Evolutionary conservation across 2,329 filamentous ascomycete species (phyloP).

Genomic region (Verticillium zaregamsianum): DNA sequence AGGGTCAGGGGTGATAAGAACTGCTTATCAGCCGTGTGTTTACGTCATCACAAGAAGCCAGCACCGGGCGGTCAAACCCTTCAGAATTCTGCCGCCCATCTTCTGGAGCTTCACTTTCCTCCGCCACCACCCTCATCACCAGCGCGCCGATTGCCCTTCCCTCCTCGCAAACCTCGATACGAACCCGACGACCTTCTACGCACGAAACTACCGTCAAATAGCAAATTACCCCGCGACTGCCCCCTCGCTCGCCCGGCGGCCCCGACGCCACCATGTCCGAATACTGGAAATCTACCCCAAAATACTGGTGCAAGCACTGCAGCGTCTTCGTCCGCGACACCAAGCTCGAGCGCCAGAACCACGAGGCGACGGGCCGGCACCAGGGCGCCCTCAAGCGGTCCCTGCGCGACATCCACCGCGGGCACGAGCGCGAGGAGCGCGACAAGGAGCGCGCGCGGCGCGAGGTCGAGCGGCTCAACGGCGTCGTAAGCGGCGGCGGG

Average conservation of each 20-base stretch:
- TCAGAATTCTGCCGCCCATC: too few relatives aligned
- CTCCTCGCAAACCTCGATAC: too few relatives aligned
- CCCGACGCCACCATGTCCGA: slow-evolving; percentile 66
- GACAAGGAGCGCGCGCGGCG: slow-evolving; percentile 78
- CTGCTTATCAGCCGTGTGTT: too few relatives aligned
- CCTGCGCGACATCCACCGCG: slow-evolving; percentile 81
- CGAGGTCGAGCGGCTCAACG: slow-evolving; percentile 83
- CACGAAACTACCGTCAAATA: too few relatives aligned
- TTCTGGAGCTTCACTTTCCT: not conserved
- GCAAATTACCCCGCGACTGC: too few relatives aligned
- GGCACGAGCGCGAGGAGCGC: slow-evolving; percentile 73
- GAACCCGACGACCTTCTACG: too few relatives aligned
- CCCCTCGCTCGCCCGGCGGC: not conserved
- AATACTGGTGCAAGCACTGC: slow-evolving; percentile 99
- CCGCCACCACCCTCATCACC: not conserved
- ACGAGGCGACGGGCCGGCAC: slow-evolving; percentile 82
- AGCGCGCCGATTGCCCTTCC: too few relatives aligned
- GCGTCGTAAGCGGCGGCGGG: slow-evolving; percentile 53
- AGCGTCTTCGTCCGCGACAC: slow-evolving; percentile 87
- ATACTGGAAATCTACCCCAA: slow-evolving; percentile 98
- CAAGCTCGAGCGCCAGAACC: slow-evolving; percentile 80
- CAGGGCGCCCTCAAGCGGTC: slow-evolving; percentile 85
- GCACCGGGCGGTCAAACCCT: too few relatives aligned
- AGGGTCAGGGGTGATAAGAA: too few relatives aligned
- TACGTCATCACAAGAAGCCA: not conserved